Base-by-base conservation (phyloP, 1,284 basidiomycete genomes). In the Marasmius tenuissimus region DNA sequence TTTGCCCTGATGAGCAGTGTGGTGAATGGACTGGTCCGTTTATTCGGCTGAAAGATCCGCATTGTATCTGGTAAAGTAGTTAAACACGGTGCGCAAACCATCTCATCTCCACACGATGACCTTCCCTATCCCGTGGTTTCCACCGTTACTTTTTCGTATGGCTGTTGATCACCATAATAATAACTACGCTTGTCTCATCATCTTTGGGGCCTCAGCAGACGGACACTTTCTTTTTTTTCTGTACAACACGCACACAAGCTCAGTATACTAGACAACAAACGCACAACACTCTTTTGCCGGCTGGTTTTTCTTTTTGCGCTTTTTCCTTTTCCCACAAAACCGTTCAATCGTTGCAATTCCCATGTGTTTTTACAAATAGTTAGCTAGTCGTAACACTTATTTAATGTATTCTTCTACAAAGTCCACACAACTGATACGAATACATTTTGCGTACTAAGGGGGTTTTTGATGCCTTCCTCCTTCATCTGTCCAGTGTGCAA, bases 51-150 rank as follows among this genome's bases (percentile, higher is more conserved):
- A 18, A 68, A 58, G 72, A 68, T 73, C 73, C 72, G 73, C 73
- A 73, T 83, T 64, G 60, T 64, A 61, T 78, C 27, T 79, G 78
- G 72, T 80, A 80, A 76, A 77, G 75, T 83, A 83, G 77, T 71
- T 75, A 72, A 73, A 40, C 38, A 78, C 55, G 56, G 56, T 45
- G 51, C 57, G 55, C 55, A 37, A 54, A 54, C 52, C 52, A 54
- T 54, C 27, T 2, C 20, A 18, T 54, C 37, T 34, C 33, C 49
- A 37, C 33, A 7, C 20, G n/a, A n/a, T n/a, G n/a, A n/a, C n/a
- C n/a, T n/a, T n/a, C n/a, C n/a, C 37, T 10, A 35, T 18, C 18
- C n/a, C 27, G 22, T 37, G 10, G 56, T 47, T 54, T 35, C 56
- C 48, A 35, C 59, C 51, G 53, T 39, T 45, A 42, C 34, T 51